Base-by-base conservation (phyloP, 2,329 filamentous ascomycete species). In the Thielaviopsis punctulata region DNA sequence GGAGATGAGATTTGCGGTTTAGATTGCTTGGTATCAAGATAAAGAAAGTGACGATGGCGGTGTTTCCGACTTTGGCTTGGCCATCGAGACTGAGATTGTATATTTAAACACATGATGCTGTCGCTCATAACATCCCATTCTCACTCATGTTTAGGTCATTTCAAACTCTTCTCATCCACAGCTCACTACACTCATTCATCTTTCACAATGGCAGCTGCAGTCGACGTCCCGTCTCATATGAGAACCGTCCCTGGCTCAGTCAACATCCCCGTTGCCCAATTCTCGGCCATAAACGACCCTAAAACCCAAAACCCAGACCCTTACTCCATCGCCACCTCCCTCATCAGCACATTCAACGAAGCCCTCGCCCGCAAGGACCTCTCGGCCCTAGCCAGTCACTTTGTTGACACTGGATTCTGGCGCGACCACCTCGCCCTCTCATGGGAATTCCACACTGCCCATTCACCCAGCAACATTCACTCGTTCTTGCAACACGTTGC, bases 381-480 rank as follows among this genome's bases (percentile, higher is more conserved):
- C 43, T 36, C 56, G 1, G 58, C 59, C 1, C 43, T 71, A 0
- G 59, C 66, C 0, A 51, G 57, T 1, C 62, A 76, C 3, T 71
- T 77, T 45, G 58, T 59, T 23, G 54, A 57, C 2, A 64, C 71
- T 19, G 70, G 73, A 52, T 77, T 70, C 62, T 80, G 76, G 77
- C 69, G 76, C 8, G 77, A 80, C 57, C 73, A 78, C 44, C 64
- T 80, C 0, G 71, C 69, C 19, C 60, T 80, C 1, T 69, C 73
- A 0, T 80, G 75, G 76, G 69, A 73, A 41, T 71, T 76, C 45
- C 72, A 68, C 52, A 77, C 73, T 1, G 59, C 75, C 1, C 66
- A 73, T n/a, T 68, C 69, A 0, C 62, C 66, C 0, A 57, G 60
- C 0, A 62, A 64, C 23, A 69, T 77, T 36, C 57, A 56, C 1